Percentiles rank a stretch among this genome's conserved stretches.
These are phyloP conservation scores for Blepharisma stoltei DNA, from an alignment of 73 alveolate genomes.

Conservation along the genomic window DNA sequence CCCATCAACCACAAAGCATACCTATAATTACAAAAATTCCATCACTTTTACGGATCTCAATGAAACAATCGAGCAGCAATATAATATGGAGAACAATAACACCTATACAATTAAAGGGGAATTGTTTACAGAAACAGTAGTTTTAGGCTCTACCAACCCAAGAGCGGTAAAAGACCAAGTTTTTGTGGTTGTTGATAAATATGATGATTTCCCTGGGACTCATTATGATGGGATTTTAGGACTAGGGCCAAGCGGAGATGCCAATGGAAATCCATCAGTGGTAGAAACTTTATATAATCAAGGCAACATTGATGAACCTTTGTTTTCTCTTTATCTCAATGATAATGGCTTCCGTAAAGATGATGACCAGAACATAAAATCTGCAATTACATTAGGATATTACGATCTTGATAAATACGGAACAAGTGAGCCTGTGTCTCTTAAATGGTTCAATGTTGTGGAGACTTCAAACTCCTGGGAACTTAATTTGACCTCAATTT, in stretches of 20 bases:
- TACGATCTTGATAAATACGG: background rate
- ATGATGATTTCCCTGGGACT: background rate
- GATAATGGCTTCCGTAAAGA: background rate
- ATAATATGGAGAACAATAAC: no score
- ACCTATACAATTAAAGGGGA: no score
- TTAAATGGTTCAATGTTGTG: background rate
- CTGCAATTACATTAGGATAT: background rate
- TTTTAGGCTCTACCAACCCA: no score
- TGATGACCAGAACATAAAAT: background rate
- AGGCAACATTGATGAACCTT: background rate
- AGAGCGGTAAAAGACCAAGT: background rate
- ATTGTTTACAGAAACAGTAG: no score
- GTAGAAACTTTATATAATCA: background rate
- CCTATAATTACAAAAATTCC: background rate
- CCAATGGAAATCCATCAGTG: background rate
- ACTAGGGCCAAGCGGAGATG: background rate
- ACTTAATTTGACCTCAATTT: background rate
- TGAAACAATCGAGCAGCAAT: no score
- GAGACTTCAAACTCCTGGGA: background rate
- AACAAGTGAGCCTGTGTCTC: background rate
- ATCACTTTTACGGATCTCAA: background rate
- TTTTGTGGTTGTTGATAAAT: background rate
- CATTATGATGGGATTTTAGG: conserved; percentile 26
- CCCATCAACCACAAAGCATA: background rate
- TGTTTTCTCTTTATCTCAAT: background rate